Evolutionary conservation across 2,329 filamentous ascomycete genomes (phyloP), one percentile per base, ranked within the genome.

Genomic region (Ramularia endophylla): DNA sequence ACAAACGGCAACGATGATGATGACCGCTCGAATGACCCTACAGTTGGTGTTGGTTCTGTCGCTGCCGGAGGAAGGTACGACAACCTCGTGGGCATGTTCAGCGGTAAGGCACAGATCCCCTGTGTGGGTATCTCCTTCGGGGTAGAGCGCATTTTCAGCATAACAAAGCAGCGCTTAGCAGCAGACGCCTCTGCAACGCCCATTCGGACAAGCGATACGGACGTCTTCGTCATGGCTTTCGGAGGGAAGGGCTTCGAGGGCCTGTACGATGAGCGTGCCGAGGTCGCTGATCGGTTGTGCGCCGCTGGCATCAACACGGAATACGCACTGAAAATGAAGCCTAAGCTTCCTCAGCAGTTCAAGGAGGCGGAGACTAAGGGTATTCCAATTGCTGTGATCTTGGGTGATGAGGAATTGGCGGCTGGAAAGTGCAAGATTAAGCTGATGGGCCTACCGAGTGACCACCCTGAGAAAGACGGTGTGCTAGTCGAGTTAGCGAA

Each of bases 151-250:
- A 95, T 97, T 59, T 95, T 94, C 69, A 87, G 85, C 55, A 89
- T 95, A 59, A 87, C 83, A 51, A 89, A 94, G 65, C 82, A 86
- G 9, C 75, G 81, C 36, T 74, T 87, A 62, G 79, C 78, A 47
- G 77, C 75, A 43, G 77, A 78, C 43, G 73, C 76, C 56, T 75
- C 69, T 40, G 65, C 67, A n/a, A 65, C 73, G 15, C 53, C 67
- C 20, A 68, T 80, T 38, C 72, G 85, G 49, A 73, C 74, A 50
- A 87, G 82, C 58, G 85, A 92, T 55, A 83, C 89, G 2, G 89
- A 97, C 59, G 88, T 89, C 33, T 95, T 81, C 65, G 84, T 97
- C 58, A 97, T 97, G 88, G 88, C 88, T 0, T 88, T 95, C 59
- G 89, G 87, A 40, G 85, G 86, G 39, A 90, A 89, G 66, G 85